Conservation (phyloP, 2,329 filamentous ascomycete species). For the Fusarium sp. region DNA sequence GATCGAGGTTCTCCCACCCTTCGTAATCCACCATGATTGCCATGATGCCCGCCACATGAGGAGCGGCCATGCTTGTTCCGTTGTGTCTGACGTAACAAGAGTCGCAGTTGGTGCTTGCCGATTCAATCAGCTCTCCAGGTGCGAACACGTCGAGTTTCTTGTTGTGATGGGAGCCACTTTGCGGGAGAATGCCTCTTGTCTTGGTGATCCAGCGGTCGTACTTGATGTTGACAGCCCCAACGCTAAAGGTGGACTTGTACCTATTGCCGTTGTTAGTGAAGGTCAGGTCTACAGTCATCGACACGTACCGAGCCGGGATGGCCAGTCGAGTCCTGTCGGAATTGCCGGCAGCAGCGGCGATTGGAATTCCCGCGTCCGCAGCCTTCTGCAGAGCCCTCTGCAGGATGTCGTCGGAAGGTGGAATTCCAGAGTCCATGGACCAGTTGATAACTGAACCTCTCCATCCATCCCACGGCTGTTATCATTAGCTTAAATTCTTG, state of each 20-base stretch:
- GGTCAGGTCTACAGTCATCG: background rate
- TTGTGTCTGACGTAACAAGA: background rate
- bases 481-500: no score
- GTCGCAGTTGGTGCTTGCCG: background rate
- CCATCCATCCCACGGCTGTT: background rate
- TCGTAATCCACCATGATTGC: background rate
- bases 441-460: slow-evolving; percentile 5
- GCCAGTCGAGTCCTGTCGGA: background rate
- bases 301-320: background rate
- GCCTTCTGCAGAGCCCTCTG: background rate
- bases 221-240: background rate
- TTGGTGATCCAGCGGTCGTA: background rate
- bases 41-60: background rate
- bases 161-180: background rate
- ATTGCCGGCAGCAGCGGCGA: slow-evolving; percentile 7
- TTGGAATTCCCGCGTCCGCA: background rate
- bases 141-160: background rate
- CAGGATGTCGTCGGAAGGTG: background rate
- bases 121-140: background rate
- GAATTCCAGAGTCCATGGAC: background rate
- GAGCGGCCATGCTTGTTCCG: slow-evolving; percentile 2
- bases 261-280: background rate
- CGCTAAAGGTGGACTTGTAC: background rate
- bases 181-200: background rate
- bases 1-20: background rate